Evolutionary conservation across 1,284 basidiomycete species (phyloP).

Genomic region (Ceratobasidium sp.): DNA sequence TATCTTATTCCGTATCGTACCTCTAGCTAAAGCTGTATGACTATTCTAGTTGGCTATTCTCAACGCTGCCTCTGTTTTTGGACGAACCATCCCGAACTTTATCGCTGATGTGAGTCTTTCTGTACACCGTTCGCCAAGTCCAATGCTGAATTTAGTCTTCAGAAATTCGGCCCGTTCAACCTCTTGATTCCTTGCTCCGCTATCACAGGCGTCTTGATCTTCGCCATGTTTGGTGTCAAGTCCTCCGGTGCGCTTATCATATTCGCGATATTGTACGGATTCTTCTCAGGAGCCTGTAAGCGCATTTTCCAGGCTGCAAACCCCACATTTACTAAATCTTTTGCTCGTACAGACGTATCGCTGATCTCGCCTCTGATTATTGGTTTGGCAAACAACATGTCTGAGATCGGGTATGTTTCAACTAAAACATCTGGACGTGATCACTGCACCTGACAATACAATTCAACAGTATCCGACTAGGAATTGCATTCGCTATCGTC

Average conservation of each 20-base stretch:
- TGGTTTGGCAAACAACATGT: conserved; percentile 33
- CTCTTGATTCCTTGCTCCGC: conserved; percentile 42
- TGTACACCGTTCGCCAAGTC: too few species aligned
- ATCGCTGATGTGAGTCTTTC: conserved; percentile 19
- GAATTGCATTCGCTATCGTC: conserved; percentile 41
- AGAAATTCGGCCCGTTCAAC: conserved; percentile 47
- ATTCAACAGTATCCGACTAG: conserved; percentile 37
- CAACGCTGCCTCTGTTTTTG: conserved; percentile 46
- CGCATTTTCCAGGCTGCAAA: background rate
- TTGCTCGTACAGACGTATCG: conserved; percentile 22
- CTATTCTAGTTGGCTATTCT: conserved; percentile 41
- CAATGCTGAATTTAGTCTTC: too few species aligned
- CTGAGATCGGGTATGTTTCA: conserved; percentile 42
- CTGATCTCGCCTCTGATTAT: conserved; percentile 42
- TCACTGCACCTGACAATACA: background rate
- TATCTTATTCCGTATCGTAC: too few species aligned
- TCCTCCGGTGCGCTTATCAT: conserved; percentile 40
- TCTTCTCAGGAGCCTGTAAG: conserved; percentile 49
- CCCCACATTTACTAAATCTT: background rate
- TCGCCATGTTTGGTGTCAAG: conserved; percentile 46
- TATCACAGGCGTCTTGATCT: conserved; percentile 32
- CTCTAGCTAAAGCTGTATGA: background rate
- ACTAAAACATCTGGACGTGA: too few species aligned
- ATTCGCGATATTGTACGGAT: conserved; percentile 49
- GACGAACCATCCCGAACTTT: conserved; percentile 42